Percentiles rank a stretch among this genome's conserved stretches.
phyloP scores from a whole-genome alignment of 1,284 basidiomycete species.

The Retiboletus flavoniger region DNA sequence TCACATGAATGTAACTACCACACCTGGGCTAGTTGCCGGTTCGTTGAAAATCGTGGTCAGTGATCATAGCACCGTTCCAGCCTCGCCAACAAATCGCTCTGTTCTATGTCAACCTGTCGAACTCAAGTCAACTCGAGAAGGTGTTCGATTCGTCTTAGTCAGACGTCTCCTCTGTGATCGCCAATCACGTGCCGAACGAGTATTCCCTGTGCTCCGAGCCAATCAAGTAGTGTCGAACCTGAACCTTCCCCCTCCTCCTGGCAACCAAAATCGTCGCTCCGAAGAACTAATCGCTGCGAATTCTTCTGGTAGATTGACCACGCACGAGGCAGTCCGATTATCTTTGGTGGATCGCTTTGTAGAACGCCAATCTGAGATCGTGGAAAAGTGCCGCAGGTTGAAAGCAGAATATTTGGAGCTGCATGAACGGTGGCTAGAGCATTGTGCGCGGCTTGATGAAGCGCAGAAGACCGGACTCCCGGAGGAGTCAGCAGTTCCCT shows the following conservation, averaged over 20 bases:
- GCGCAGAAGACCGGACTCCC: conserved; percentile 29
- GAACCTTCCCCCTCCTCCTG: conserved; percentile 16
- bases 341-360: conserved; percentile 55
- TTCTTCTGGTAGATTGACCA: conserved; percentile 36
- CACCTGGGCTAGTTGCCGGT: conserved; percentile 10
- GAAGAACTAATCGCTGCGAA: conserved; percentile 46
- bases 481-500: conserved; percentile 47
- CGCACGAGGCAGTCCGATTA: conserved; percentile 43
- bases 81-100: conserved; percentile 7
- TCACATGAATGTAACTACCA: conserved; percentile 9
- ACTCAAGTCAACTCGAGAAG: conserved; percentile 51
- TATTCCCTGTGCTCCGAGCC: conserved; percentile 58
- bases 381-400: conserved; percentile 57
- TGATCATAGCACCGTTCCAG: conserved; percentile 28
- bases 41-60: conserved; percentile 33
- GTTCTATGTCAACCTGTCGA: conserved; percentile 26
- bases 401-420: conserved; percentile 66
- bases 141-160: conserved; percentile 59
- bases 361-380: conserved; percentile 48
- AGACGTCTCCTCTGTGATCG: conserved; percentile 56
- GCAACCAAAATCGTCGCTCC: conserved; percentile 39
- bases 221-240: conserved; percentile 49
- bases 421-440: conserved; percentile 69
- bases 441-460: conserved; percentile 66
- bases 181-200: conserved; percentile 59